Conservation (phyloP, 768 basidiomycete genomes). For the Mycena floridula region DNA sequence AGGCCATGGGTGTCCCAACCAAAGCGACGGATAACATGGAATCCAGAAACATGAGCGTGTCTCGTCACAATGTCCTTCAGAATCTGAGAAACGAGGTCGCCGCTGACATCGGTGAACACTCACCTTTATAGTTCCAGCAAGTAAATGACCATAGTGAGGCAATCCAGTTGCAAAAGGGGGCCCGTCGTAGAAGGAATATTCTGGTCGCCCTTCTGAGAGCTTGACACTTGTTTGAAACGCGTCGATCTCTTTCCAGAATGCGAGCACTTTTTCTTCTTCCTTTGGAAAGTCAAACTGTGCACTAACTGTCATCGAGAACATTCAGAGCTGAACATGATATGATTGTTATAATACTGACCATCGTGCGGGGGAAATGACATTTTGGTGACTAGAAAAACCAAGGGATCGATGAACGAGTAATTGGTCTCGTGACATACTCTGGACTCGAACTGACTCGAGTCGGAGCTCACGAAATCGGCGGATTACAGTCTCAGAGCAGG, state of each 20-base stretch:
- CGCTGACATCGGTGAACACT: conserved; percentile 11
- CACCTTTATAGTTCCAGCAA: conserved; percentile 92
- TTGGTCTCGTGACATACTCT: too few species aligned
- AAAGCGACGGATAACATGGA: conserved; percentile 89
- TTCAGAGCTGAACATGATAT: background rate
- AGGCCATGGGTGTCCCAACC: conserved; percentile 99
- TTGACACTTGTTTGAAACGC: conserved; percentile 94
- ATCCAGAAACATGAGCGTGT: conserved; percentile 89
- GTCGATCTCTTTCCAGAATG: conserved; percentile 94
- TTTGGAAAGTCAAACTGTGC: conserved; percentile 76
- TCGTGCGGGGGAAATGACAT: conserved; percentile 74
- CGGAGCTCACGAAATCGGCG: too few species aligned
- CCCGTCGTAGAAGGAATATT: conserved; percentile 95
- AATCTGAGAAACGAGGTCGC: background rate
- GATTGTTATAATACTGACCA: conserved; percentile 53
- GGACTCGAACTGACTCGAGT: too few species aligned
- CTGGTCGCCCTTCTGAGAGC: conserved; percentile 84
- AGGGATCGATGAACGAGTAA: too few species aligned
- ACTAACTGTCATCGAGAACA: conserved; percentile 43
- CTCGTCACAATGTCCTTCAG: conserved; percentile 95
- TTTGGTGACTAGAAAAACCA: conserved; percentile 1
- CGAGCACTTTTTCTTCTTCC: conserved; percentile 86
- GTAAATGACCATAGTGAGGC: conserved; percentile 92
- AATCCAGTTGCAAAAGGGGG: conserved; percentile 96
- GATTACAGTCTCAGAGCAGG: too few species aligned